These are phyloP conservation scores for Podaxis rugospora DNA, from an alignment of 768 basidiomycete species.

Conservation along the genomic window DNA sequence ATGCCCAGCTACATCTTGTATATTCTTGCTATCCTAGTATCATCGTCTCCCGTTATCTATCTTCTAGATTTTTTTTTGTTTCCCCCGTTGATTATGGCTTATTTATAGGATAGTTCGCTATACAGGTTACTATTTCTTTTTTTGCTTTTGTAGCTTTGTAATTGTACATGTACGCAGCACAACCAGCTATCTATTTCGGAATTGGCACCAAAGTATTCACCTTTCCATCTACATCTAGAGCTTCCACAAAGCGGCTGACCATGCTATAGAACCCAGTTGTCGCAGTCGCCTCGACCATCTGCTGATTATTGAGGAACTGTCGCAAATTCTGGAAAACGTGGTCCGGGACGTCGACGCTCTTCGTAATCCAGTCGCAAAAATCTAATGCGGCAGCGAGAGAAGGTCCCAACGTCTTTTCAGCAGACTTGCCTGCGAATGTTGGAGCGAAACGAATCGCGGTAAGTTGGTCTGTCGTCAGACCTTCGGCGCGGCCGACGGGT, in stretches of 20 bases:
- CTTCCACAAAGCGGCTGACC: slow-evolving; percentile 60
- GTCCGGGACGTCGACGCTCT: slow-evolving; percentile 17
- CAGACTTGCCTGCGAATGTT: slow-evolving; percentile 24
- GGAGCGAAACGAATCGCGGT: slow-evolving; percentile 48
- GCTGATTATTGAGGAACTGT: slow-evolving; percentile 33
- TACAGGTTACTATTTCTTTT: background rate
- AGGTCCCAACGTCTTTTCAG: slow-evolving; percentile 35
- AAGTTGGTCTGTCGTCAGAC: slow-evolving; percentile 51
- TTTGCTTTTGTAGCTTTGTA: slow-evolving; percentile 4
- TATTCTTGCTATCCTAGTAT: background rate
- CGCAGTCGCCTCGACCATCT: slow-evolving; percentile 49
- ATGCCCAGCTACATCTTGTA: background rate
- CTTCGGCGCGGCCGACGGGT: slow-evolving; percentile 42
- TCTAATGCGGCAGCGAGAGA: slow-evolving; percentile 48
- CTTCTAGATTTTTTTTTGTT: background rate
- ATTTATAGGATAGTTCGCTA: background rate
- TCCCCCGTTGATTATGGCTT: background rate
- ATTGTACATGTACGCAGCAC: background rate
- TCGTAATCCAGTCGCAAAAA: slow-evolving; percentile 54
- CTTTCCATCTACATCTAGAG: slow-evolving; percentile 55
- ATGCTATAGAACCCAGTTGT: slow-evolving; percentile 59
- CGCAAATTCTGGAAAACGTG: slow-evolving; percentile 19
- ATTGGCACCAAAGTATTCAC: slow-evolving; percentile 37
- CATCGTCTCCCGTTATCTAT: background rate
- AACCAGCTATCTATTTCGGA: background rate